Evolutionary conservation across 2,329 filamentous ascomycete species (phyloP).

Genomic region (Amauroascus verrucosus): DNA sequence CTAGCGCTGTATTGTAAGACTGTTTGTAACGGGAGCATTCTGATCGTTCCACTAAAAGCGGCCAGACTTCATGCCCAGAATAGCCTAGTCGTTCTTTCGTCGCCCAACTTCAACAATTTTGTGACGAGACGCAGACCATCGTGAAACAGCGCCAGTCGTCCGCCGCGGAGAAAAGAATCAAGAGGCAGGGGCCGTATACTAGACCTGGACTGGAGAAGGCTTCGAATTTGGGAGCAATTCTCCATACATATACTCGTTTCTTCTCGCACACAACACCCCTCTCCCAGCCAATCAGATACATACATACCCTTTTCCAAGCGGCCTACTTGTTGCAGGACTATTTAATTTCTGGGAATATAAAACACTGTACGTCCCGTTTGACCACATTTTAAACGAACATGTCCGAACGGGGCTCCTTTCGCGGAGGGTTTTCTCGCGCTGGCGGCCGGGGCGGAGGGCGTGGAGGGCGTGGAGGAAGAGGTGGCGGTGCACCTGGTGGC

Average conservation of each 20-base stretch:
- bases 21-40: not conserved
- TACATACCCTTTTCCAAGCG: no score
- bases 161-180: not conserved
- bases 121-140: not conserved
- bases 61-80: not conserved
- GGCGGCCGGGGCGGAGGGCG: constrained; percentile 30
- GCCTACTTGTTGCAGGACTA: not conserved
- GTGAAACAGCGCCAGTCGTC: not conserved
- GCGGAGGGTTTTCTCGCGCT: constrained; percentile 45
- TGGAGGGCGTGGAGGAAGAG: constrained; percentile 37
- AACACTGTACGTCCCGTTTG: not conserved
- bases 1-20: not conserved
- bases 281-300: not conserved
- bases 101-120: not conserved
- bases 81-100: not conserved
- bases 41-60: not conserved
- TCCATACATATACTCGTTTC: not conserved
- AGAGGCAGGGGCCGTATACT: not conserved
- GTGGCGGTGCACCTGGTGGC: constrained; percentile 37
- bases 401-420: constrained; percentile 44
- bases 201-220: not conserved
- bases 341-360: not conserved
- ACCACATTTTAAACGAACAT: constrained; percentile 12
- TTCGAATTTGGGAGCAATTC: not conserved
- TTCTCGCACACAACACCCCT: not conserved